Evolutionary conservation across 371 early-diverging fungal species (phyloP), one percentile per base, ranked within the genome.

Genomic region (Lichtheimia hyalospora): DNA sequence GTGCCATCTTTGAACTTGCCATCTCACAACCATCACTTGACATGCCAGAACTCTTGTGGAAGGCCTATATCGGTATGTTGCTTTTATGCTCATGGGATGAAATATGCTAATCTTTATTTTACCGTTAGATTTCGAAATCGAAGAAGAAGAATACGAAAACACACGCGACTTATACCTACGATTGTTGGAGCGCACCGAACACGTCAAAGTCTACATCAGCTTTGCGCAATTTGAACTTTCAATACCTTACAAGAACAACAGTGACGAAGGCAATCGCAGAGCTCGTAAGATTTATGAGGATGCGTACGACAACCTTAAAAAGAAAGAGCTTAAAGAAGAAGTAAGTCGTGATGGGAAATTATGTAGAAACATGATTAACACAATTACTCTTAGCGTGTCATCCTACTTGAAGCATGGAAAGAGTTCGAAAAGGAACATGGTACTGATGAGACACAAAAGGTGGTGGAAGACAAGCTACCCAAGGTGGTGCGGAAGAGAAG

Each of bases 1-100:
- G 94, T 34, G 94, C 90, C 24, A 87, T 99, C 41, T 95, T 92
- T 70, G 94, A 96, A 54, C 69, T 97, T 62, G 98, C 94, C 2
- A 84, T 97, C 40, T 74, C 81, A 41, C 96, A 96, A 74, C 88
- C 88, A 0, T 84, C 81, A 3, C 70, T 97, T 55, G 96, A 97
- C 60, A 94, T 96, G 96, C 98, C 97, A 27, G 98, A 98, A 67
- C 81, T 97, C 12, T 70, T 98, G 49, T 98, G 97, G 97, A 97
- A 96, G 76, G 91, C 95, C 0, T 97, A 91, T 66, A 96, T 98
- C 62, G 82, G 78, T 74, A 55, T 55, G 53, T 52, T 15, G 23
- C n/a, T 14, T 20, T 12, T 18, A 23, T 39, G 25, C 21, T 23
- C 16, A 3, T 34, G 27, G 13, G 34, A 41, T 25, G n/a, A 52